These are phyloP conservation scores for Vitis cinerea DNA, from an alignment of 164 flowering plant genomes.

Conservation along the genomic window DNA sequence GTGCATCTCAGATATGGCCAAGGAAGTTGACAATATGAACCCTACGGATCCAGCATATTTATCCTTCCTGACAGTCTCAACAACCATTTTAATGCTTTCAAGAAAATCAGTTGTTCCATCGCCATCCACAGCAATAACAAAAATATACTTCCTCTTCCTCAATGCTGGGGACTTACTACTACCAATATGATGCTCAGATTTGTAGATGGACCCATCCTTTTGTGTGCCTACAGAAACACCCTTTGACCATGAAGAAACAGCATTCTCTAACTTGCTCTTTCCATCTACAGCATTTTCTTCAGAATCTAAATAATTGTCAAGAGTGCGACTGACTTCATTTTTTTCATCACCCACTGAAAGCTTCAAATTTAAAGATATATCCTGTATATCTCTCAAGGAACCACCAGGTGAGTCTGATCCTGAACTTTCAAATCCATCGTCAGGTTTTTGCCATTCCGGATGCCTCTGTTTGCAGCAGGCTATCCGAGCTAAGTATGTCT, in stretches of 20 bases:
- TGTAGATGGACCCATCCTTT: constrained; percentile 25
- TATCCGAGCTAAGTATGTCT: constrained; percentile 71
- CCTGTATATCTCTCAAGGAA: constrained; percentile 39
- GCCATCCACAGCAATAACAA: constrained; percentile 68
- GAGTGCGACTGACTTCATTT: constrained; percentile 12
- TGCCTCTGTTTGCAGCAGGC: constrained; percentile 75
- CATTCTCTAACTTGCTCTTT: constrained; percentile 24
- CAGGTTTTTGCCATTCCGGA: constrained; percentile 68
- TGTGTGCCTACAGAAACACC: constrained; percentile 22
- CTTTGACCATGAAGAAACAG: constrained; percentile 23
- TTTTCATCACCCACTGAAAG: constrained; percentile 39
- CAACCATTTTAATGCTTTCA: constrained; percentile 33
- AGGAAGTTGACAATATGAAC: constrained; percentile 64
- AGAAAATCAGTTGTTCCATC: constrained; percentile 35
- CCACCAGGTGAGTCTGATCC: constrained; percentile 46
- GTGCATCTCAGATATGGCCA: constrained; percentile 64
- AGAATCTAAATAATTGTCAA: constrained; percentile 22
- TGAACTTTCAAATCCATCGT: constrained; percentile 33
- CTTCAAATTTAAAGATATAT: constrained; percentile 36
- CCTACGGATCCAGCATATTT: constrained; percentile 51
- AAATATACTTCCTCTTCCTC: constrained; percentile 59
- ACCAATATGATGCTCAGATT: constrained; percentile 15
- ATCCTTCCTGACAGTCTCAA: constrained; percentile 44
- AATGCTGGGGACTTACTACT: constrained; percentile 46
- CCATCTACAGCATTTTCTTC: constrained; percentile 22